A percentile compares a stretch with the other conserved stretches of the same genome.
These are phyloP conservation scores for Amoeboaphelidium occidentale DNA, from an alignment of 371 early-diverging fungal genomes.

Conservation along the genomic window DNA sequence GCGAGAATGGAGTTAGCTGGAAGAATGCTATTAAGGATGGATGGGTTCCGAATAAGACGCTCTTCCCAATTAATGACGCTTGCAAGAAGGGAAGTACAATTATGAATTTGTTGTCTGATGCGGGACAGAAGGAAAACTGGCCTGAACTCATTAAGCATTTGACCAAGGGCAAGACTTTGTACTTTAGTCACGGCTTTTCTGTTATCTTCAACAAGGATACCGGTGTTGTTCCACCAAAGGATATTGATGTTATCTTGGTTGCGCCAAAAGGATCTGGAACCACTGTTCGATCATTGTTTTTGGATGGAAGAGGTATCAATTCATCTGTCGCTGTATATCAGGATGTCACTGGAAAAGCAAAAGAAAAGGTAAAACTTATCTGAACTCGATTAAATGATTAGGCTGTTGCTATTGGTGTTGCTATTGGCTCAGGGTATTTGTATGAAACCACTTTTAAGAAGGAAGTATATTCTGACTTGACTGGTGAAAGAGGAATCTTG, in stretches of 20 bases:
- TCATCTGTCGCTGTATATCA: constrained; percentile 85
- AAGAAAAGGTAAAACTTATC: constrained; percentile 31
- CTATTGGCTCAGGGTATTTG: constrained; percentile 84
- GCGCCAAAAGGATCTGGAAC: constrained; percentile 92
- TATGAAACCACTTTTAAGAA: constrained; percentile 90
- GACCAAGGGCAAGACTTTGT: constrained; percentile 89
- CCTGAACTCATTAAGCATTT: constrained; percentile 58
- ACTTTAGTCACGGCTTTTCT: constrained; percentile 93
- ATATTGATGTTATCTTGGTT: constrained; percentile 81
- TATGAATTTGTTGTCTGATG: constrained; percentile 89
- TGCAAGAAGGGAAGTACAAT: constrained; percentile 67
- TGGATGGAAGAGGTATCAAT: constrained; percentile 92
- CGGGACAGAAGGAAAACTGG: constrained; percentile 83
- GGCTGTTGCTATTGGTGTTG: constrained; percentile 75
- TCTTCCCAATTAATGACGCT: constrained; percentile 81
- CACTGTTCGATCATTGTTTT: constrained; percentile 85
- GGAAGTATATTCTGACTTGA: constrained; percentile 89
- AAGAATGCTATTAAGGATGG: constrained; percentile 81
- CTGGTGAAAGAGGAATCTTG: constrained; percentile 90
- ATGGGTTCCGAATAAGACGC: constrained; percentile 84
- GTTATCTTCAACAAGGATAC: constrained; percentile 82
- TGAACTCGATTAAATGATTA: constrained; percentile 78
- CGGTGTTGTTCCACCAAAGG: constrained; percentile 62
- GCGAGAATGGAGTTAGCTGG: constrained; percentile 73
- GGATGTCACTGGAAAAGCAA: background rate